Evolutionary conservation across 2,329 filamentous ascomycete species (phyloP), one percentile per base, ranked within the genome.

Genomic region (Hortaea werneckii): DNA sequence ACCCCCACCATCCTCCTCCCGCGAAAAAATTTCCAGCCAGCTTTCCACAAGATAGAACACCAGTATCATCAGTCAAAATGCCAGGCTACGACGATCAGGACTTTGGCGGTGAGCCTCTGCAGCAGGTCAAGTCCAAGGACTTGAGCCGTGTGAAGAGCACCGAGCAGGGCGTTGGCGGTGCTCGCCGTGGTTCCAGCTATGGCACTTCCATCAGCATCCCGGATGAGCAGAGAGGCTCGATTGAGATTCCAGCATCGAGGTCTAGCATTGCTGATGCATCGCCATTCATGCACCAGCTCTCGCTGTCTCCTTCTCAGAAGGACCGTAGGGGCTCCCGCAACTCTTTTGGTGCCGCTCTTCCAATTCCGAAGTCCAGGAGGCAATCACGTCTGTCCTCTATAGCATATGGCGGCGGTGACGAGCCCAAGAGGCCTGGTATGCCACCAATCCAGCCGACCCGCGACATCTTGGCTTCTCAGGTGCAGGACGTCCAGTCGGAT

Each of bases 271-370:
- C 82, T 29, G 80, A 87, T 67, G 78, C 78, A 27, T 67, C 76
- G 39, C 72, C 76, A 54, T 82, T 81, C 66, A 86, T 87, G 82
- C 83, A 87, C 73, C 80, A 77, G 58, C 71, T 87, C 58, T 84
- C 79, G 58, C 67, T 81, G 40, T 71, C 76, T 10, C 82, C 82
- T 11, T 86, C 82, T 6, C 78, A 78, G 71, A 79, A 73, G 64
- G 79, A 83, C 54, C 73, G 83, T 50, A 70, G 83, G 54, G 74
- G 76, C 40, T 87, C 83, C 13, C 78, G 83, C 52, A 87, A 87
- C 75, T 87, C 82, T 12, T 87, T 87, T 60, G 83, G 83, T 51
- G 74, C 80, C 41, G 76, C 82, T 13, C 75, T 87, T 11, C 83
- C 83, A 43, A 87, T 87, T 55, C 83, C 83, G 41, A 72, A 79